Conservation (phyloP, 306 rosid genomes). For the Castanospermum australe region DNA sequence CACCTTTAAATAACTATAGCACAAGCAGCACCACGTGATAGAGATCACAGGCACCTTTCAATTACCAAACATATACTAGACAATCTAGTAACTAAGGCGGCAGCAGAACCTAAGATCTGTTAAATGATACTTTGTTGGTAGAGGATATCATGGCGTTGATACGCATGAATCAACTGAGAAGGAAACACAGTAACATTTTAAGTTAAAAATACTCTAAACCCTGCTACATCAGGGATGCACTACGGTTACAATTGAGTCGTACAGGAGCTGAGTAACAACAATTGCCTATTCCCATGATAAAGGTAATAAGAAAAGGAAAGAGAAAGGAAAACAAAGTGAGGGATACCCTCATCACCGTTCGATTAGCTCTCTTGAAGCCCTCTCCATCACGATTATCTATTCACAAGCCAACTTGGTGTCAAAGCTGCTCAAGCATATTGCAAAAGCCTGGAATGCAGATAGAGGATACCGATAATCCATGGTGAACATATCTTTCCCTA, state of each 20-base stretch:
- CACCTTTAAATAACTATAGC: neutral
- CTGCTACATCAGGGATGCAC: slow-evolving; percentile 35
- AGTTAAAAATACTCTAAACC: slow-evolving; percentile 43
- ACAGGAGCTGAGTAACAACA: slow-evolving; percentile 35
- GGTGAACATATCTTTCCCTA: slow-evolving; percentile 85
- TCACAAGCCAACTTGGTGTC: slow-evolving; percentile 95
- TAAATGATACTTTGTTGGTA: slow-evolving; percentile 31
- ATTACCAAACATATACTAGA: neutral
- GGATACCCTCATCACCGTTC: slow-evolving; percentile 22
- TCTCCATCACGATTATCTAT: slow-evolving; percentile 37
- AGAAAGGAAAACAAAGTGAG: neutral
- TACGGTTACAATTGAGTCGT: slow-evolving; percentile 38
- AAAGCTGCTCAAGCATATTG: slow-evolving; percentile 85
- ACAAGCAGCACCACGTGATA: neutral
- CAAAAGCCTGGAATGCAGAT: slow-evolving; percentile 90
- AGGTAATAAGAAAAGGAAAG: slow-evolving; percentile 9
- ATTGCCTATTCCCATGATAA: slow-evolving; percentile 42
- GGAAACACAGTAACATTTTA: slow-evolving; percentile 29
- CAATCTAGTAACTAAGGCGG: neutral
- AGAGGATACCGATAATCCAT: slow-evolving; percentile 86
- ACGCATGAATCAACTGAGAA: slow-evolving; percentile 12
- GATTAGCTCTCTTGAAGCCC: slow-evolving; percentile 8
- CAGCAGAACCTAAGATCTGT: slow-evolving; percentile 24
- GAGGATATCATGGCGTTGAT: neutral
- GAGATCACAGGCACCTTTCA: neutral